A percentile compares a stretch with the other conserved stretches of the same genome.
phyloP scores from a whole-genome alignment of 2,329 filamentous ascomycete species.

The Blumeria hordei region DNA sequence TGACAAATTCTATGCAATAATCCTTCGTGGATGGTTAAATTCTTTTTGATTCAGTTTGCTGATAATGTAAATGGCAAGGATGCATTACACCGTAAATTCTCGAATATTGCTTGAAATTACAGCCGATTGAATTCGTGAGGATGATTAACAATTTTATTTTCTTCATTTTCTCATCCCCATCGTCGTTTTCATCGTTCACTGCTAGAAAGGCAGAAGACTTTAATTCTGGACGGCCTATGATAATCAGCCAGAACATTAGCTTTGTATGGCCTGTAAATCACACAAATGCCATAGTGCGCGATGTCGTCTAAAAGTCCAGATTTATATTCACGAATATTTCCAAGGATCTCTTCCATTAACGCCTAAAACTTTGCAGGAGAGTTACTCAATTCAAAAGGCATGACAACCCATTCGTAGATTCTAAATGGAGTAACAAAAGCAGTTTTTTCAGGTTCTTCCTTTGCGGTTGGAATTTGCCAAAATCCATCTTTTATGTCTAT shows the following conservation, averaged over 20 bases:
- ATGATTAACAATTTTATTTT: not conserved
- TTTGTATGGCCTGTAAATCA: not conserved
- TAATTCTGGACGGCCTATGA: not conserved
- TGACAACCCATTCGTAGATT: not conserved
- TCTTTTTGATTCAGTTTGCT: not conserved
- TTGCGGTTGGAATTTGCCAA: not conserved
- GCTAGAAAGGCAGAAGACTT: not conserved
- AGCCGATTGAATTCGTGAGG: not conserved
- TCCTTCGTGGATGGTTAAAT: not conserved
- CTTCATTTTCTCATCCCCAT: not conserved
- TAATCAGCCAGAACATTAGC: not conserved
- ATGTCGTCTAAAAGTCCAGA: not conserved
- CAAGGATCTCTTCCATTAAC: not conserved
- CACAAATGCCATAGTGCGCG: not conserved
- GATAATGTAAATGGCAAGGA: not conserved
- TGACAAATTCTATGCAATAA: not conserved
- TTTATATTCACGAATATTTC: not conserved
- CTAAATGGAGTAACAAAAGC: not conserved
- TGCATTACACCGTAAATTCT: not conserved
- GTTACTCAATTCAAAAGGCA: constrained; percentile 2
- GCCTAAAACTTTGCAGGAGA: not conserved
- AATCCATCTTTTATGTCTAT: not conserved
- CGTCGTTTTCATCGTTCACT: not conserved
- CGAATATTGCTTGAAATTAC: not conserved
- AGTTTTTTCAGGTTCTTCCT: not conserved